A percentile compares a stretch with the other conserved stretches of the same genome.
These are phyloP conservation scores for Paramyrothecium roridum DNA, from an alignment of 2,329 filamentous ascomycete genomes.

Conservation along the genomic window DNA sequence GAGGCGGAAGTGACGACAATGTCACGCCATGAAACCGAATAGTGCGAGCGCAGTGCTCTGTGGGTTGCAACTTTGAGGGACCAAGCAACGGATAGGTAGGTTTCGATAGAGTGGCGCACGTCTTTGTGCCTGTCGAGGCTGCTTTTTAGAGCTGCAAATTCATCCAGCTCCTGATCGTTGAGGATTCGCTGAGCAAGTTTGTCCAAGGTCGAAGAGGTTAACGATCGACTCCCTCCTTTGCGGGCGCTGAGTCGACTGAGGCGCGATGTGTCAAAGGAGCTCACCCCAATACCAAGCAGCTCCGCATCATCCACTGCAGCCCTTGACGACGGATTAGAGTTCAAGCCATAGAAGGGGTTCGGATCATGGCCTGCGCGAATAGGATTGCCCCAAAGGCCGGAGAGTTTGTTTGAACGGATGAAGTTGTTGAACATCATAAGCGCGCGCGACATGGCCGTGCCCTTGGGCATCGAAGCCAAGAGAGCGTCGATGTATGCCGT, in stretches of 20 bases:
- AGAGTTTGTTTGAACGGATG: conserved; percentile 9
- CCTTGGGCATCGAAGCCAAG: conserved; percentile 9
- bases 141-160: neutral
- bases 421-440: conserved; percentile 6
- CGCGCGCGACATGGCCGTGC: conserved; percentile 10
- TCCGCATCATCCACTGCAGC: neutral
- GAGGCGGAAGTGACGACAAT: neutral
- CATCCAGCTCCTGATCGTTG: neutral
- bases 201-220: neutral
- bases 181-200: neutral
- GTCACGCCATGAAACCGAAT: neutral
- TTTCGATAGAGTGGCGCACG: neutral
- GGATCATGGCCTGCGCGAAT: conserved; percentile 18
- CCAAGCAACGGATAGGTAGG: neutral
- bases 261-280: neutral
- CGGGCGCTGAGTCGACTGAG: neutral
- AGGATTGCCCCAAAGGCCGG: conserved; percentile 17
- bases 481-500: conserved; percentile 14
- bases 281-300: neutral
- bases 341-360: conserved; percentile 17
- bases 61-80: neutral
- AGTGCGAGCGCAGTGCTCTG: neutral
- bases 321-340: neutral
- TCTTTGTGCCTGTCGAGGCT: neutral
- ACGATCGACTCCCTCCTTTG: neutral